Conservation (phyloP, 345 rosid species). For the Euphorbia pulcherrima region DNA sequence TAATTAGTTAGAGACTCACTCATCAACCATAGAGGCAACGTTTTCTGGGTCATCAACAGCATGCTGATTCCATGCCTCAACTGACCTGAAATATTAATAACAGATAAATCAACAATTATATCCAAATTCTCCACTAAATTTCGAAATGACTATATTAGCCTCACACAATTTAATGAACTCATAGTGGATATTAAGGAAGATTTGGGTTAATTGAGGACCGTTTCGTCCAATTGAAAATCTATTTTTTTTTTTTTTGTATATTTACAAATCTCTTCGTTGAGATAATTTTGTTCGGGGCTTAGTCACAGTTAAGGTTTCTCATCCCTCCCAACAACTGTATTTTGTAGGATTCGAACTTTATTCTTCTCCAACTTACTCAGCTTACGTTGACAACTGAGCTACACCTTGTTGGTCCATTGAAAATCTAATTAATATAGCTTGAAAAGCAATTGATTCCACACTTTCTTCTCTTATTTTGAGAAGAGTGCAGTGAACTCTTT, state of each 20-base stretch:
- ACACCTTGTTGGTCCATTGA: no score
- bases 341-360: no score
- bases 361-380: no score
- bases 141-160: constrained; percentile 4
- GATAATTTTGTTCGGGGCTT: no score
- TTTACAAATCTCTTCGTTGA: no score
- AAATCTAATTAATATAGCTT: neutral
- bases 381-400: no score
- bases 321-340: no score
- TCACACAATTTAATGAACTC: neutral
- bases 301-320: no score
- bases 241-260: no score
- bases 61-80: constrained; percentile 51
- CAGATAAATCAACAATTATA: neutral
- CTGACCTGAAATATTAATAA: constrained; percentile 33
- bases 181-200: neutral
- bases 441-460: neutral
- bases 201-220: neutral
- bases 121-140: no score
- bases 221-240: neutral
- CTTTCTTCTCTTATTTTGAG: neutral
- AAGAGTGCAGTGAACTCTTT: neutral
- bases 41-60: constrained; percentile 66
- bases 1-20: constrained; percentile 57
- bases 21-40: constrained; percentile 66